Evolutionary conservation across 768 basidiomycete species (phyloP).

Genomic region (Hortiboletus campestris): DNA sequence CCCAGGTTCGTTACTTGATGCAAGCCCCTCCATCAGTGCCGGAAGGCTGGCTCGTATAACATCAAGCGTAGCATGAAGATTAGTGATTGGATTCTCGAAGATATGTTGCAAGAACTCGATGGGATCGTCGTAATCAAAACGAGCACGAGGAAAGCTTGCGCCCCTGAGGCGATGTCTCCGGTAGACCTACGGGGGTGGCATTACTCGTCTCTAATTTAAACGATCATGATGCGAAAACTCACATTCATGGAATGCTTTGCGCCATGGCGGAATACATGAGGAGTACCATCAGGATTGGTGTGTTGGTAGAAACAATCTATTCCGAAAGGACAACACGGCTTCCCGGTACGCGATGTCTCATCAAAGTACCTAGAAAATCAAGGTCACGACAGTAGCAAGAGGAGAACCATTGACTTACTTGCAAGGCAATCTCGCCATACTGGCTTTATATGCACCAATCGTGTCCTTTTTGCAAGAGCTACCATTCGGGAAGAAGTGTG

Average conservation of each 20-base stretch:
- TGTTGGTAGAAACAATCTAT: slow-evolving; percentile 82
- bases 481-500: slow-evolving; percentile 58
- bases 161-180: slow-evolving; percentile 22
- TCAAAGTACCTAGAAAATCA: slow-evolving; percentile 55
- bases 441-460: slow-evolving; percentile 62
- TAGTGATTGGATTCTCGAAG: slow-evolving; percentile 44
- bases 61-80: slow-evolving; percentile 42
- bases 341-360: slow-evolving; percentile 41
- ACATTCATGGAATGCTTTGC: slow-evolving; percentile 55
- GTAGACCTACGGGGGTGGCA: slow-evolving; percentile 20
- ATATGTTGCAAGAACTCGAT: slow-evolving; percentile 48
- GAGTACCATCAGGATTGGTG: slow-evolving; percentile 61
- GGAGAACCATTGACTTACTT: slow-evolving; percentile 39
- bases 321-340: slow-evolving; percentile 74
- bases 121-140: slow-evolving; percentile 30
- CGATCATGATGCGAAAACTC: slow-evolving; percentile 34
- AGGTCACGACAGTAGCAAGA: neutral
- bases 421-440: slow-evolving; percentile 71
- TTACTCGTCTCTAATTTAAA: slow-evolving; percentile 15
- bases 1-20: slow-evolving; percentile 5
- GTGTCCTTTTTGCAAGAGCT: slow-evolving; percentile 50
- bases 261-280: slow-evolving; percentile 53
- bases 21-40: slow-evolving; percentile 26
- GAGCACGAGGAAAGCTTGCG: slow-evolving; percentile 25
- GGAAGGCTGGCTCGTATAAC: slow-evolving; percentile 34